Conservation (phyloP, 2,329 filamentous ascomycete genomes). For the Lachnellula arida region DNA sequence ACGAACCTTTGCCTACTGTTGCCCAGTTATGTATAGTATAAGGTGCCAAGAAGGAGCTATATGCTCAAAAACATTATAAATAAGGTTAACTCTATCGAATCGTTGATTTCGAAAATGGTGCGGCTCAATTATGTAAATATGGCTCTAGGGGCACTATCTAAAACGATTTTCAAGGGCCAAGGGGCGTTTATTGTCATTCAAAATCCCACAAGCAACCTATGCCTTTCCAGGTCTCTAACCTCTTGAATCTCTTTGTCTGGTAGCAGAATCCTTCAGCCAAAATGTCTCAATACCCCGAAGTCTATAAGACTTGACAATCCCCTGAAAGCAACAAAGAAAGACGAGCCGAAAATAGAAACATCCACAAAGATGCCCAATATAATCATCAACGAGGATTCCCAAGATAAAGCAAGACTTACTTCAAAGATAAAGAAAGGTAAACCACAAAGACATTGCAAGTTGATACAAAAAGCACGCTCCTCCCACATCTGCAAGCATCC, state of each 20-base stretch:
- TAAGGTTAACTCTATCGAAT: too few relatives aligned
- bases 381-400: not conserved
- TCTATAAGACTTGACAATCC: not conserved
- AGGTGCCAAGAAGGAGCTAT: not conserved
- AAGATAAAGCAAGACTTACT: not conserved
- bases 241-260: not conserved
- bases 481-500: conserved; percentile 2
- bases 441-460: conserved; percentile 4
- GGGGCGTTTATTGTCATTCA: too few relatives aligned
- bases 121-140: too few relatives aligned
- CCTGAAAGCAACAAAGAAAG: not conserved
- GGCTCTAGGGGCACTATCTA: too few relatives aligned
- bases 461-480: conserved; percentile 10
- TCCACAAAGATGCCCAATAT: not conserved
- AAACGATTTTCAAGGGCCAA: too few relatives aligned
- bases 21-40: not conserved
- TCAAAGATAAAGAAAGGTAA: conserved; percentile 1
- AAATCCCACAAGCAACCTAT: too few relatives aligned
- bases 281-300: not conserved
- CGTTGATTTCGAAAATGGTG: too few relatives aligned
- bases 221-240: too few relatives aligned
- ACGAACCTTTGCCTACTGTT: not conserved
- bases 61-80: too few relatives aligned
- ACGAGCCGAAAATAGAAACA: not conserved
- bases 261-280: not conserved